These are phyloP conservation scores for Malassezia sp. DNA, from an alignment of 1,284 basidiomycete species.

Conservation along the genomic window DNA sequence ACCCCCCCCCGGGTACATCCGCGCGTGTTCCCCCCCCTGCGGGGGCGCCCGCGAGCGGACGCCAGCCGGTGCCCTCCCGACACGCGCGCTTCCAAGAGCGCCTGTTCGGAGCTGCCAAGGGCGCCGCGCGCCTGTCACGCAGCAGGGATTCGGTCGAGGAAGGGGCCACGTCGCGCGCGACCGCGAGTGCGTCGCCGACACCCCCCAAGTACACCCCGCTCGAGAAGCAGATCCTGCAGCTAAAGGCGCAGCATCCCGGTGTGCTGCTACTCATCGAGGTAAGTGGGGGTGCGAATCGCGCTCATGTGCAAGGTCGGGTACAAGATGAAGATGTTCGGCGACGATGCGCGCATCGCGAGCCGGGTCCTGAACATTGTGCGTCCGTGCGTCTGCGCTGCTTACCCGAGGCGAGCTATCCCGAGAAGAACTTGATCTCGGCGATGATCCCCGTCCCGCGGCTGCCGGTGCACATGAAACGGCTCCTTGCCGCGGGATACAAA, in stretches of 20 bases:
- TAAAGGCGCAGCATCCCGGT: slow-evolving; percentile 53
- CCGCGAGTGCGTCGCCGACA: too few relatives aligned
- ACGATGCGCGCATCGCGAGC: slow-evolving; percentile 76
- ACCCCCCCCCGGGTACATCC: too few relatives aligned
- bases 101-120: too few relatives aligned
- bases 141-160: too few relatives aligned
- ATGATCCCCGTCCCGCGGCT: slow-evolving; percentile 71
- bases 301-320: too few relatives aligned
- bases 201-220: slow-evolving; percentile 50
- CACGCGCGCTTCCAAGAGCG: too few relatives aligned
- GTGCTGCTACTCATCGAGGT: slow-evolving; percentile 72
- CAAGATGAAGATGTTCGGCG: slow-evolving; percentile 64
- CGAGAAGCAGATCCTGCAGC: slow-evolving; percentile 39
- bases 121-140: too few relatives aligned
- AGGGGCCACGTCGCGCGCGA: too few relatives aligned
- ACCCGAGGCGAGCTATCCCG: slow-evolving; percentile 55
- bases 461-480: slow-evolving; percentile 67
- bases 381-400: background rate
- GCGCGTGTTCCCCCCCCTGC: too few relatives aligned
- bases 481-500: slow-evolving; percentile 69
- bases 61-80: too few relatives aligned
- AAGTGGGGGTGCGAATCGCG: too few relatives aligned
- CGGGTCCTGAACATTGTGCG: slow-evolving; percentile 63
- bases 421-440: slow-evolving; percentile 70
- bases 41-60: too few relatives aligned